Base-by-base conservation (phyloP, 1,284 basidiomycete species). In the Ceratobasidium sp. region DNA sequence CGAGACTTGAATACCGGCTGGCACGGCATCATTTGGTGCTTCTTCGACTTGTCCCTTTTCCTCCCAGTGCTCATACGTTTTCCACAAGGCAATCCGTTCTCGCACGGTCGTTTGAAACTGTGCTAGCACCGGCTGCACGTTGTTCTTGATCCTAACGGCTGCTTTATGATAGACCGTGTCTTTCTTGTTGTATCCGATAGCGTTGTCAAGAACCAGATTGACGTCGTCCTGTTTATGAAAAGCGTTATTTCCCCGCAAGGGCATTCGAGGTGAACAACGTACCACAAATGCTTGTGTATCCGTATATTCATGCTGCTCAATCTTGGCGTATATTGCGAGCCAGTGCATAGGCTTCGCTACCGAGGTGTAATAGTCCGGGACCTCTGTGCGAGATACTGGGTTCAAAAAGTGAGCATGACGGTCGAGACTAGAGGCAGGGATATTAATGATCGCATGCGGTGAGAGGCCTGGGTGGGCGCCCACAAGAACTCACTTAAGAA, bases 341-440 rank as follows among this genome's bases (percentile, higher is more conserved):
- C 96, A 99, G 80, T 92, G 92, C 94, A 98, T 98, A 0, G 97
- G 97, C 12, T 89, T 87, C 82, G 93, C 90, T 83, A 99, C 89
- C 68, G 98, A 87, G 69, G 96, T 93, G 82, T 93, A 94, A 84
- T 99, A 99, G 83, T 99, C 97, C 0, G 97, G 96, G 0, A 96
- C 96, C 54, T 95, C 92, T 0, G 84, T 84, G 74, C 87, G 89
- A 38, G 90, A 93, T n/a, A 98, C 96, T 0, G 95, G 95, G 78
- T 92, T 89, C 79, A 91, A 89, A 85, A 97, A 98, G 78, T 92
- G 88, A 41, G 91, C 90, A 7, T 89, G 85, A 23, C 90, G 89
- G 83, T 98, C 97, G 78, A 90, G 84, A 5, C 96, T 98, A 33
- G 59, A 60, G 77, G 23, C 77, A 41, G 38, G 12, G 23, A 35